A percentile compares a stretch with the other conserved stretches of the same genome.
Evolutionary conservation across 176 grass and related monocot species (phyloP).

Genomic region (Rhynchospora breviuscula): DNA sequence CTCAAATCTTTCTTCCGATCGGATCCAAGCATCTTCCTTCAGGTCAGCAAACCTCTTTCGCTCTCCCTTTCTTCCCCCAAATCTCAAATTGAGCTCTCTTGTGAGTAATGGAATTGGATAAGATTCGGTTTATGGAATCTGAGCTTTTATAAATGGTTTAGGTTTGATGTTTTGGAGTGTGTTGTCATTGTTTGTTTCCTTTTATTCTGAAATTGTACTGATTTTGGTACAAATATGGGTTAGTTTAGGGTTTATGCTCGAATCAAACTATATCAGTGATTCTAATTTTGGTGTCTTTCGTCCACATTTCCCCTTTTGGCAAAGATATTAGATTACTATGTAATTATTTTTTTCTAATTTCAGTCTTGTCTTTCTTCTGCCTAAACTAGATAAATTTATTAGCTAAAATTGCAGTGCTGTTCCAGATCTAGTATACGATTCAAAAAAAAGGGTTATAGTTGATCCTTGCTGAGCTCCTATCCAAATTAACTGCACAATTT

Average conservation of each 20-base stretch:
- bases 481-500: not conserved
- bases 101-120: not conserved
- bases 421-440: conserved; percentile 1
- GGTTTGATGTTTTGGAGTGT: not conserved
- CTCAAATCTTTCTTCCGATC: conserved; percentile 12
- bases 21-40: conserved; percentile 14
- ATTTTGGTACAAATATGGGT: not conserved
- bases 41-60: conserved; percentile 6
- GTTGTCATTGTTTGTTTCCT: not conserved
- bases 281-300: not conserved
- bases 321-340: not conserved
- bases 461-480: not conserved
- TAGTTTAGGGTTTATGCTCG: not conserved
- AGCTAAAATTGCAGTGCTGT: not conserved
- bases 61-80: not conserved
- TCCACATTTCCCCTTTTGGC: not conserved
- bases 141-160: not conserved
- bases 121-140: not conserved
- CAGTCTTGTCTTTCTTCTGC: not conserved
- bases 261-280: not conserved
- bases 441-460: not conserved
- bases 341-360: conserved; percentile 15
- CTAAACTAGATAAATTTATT: not conserved
- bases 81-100: not conserved
- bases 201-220: not conserved